phyloP scores from a whole-genome alignment of 805 yeast species.

The Schwanniomyces yamadae region DNA sequence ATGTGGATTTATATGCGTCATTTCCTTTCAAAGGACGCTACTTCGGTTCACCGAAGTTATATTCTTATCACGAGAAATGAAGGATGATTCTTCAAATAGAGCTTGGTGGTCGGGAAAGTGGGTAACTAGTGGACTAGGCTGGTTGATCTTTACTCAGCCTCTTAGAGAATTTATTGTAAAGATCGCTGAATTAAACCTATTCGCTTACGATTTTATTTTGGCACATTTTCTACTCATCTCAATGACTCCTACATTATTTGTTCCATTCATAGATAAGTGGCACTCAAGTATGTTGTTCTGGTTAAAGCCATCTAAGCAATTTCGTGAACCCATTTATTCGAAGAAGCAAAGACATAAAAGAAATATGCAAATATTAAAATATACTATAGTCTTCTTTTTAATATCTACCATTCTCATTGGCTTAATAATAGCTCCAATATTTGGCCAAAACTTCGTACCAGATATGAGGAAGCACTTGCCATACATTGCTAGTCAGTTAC shows the following conservation, averaged over 20 bases:
- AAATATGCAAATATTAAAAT: conserved; percentile 34
- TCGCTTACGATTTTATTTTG: conserved; percentile 47
- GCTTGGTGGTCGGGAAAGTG: conserved; percentile 60
- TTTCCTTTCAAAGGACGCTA: conserved; percentile 37
- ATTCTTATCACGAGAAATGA: conserved; percentile 42
- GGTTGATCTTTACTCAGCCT: conserved; percentile 42
- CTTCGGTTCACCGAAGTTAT: conserved; percentile 29
- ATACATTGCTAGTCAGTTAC: conserved; percentile 22
- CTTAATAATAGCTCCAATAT: conserved; percentile 48
- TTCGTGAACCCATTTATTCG: conserved; percentile 39
- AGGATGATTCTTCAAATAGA: conserved; percentile 38
- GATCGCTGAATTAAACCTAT: conserved; percentile 42
- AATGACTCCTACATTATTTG: conserved; percentile 39
- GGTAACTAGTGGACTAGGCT: conserved; percentile 38
- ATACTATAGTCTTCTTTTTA: conserved; percentile 45
- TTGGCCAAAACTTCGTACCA: conserved; percentile 24
- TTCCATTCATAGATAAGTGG: conserved; percentile 49
- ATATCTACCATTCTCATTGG: conserved; percentile 38
- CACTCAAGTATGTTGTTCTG: conserved; percentile 52
- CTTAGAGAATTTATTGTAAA: conserved; percentile 47
- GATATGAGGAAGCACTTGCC: conserved; percentile 13
- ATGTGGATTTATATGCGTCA: conserved; percentile 36
- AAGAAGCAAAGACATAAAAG: conserved; percentile 34
- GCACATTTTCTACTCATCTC: conserved; percentile 42
- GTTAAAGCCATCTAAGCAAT: conserved; percentile 39